Evolutionary conservation across 2,329 filamentous ascomycete species (phyloP).

Genomic region (Fusarium sp.): DNA sequence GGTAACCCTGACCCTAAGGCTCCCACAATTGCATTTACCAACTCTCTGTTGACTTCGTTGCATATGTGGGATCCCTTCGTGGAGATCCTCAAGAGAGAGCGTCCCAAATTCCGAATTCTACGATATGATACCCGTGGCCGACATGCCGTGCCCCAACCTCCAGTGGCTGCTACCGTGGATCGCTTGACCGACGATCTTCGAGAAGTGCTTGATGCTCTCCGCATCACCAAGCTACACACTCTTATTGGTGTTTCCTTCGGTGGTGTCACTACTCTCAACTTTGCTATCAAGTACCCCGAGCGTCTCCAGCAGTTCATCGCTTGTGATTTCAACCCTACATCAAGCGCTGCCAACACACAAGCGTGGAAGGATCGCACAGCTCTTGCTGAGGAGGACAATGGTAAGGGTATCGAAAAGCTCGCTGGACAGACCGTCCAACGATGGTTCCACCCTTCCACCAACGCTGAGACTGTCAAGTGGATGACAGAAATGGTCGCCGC

Average conservation of each 20-base stretch:
- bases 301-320: conserved; percentile 73
- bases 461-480: conserved; percentile 60
- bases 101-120: conserved; percentile 77
- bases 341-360: conserved; percentile 78
- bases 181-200: conserved; percentile 76
- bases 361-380: conserved; percentile 84
- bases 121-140: conserved; percentile 84
- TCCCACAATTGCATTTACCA: conserved; percentile 80
- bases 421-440: conserved; percentile 78
- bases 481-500: conserved; percentile 76
- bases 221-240: conserved; percentile 73
- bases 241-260: conserved; percentile 85
- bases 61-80: conserved; percentile 86
- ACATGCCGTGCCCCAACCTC: conserved; percentile 60
- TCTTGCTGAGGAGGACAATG: conserved; percentile 69
- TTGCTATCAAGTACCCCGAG: conserved; percentile 74
- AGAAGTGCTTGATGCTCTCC: conserved; percentile 74
- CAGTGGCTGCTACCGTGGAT: conserved; percentile 69
- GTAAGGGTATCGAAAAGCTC: conserved; percentile 72
- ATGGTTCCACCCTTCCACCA: conserved; percentile 79
- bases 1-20: conserved; percentile 75
- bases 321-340: conserved; percentile 82
- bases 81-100: conserved; percentile 67
- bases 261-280: conserved; percentile 81
- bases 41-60: conserved; percentile 82